Base-by-base conservation (phyloP, 352 stramenopile genomes). In the Phytophthora cryptogea region DNA sequence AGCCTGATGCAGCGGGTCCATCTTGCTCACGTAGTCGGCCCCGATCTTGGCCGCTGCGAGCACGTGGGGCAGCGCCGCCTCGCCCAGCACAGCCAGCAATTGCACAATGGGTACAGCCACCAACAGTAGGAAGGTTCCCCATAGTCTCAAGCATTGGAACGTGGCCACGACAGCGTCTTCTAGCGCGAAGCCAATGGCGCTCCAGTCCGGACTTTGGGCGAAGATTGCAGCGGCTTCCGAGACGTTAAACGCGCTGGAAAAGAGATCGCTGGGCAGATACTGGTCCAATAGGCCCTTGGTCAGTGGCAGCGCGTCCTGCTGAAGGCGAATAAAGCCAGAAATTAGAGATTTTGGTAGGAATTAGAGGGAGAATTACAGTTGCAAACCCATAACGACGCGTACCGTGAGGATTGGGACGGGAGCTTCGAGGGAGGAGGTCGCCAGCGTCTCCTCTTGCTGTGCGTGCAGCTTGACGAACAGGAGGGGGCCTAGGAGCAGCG, bases 41-140 rank as follows among this genome's bases (percentile, higher is more conserved):
- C 63, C 56, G 7, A 86, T 49, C 43, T 72, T 68, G 10, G 65
- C 36, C 5, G 70, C 63, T 2, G 68, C 66, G 23, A 92, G 58
- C 17, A 83, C 75, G 14, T 95, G 86, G 33, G 86, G 86, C 46
- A 95, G 70, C 45, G 88, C 66, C 37, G 64, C 64, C 28, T 93
- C 86, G 0, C 77, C 48, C 3, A 93, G 0, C 1, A 78, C 49
- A 2, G 64, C 53, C 5, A 84, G 44, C n/a, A 63, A 51, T 31
- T 77, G 69, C 31, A 80, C 30, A 4, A 89, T 17, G 0, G 86
- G 86, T 2, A 90, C 70, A 4, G 64, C 30, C 4, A 82, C 31
- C 2, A 92, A 55, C 42, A 72, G 47, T 11, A 89, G 33, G 28
- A 95, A 88, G 17, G 70, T 63, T 13, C 60, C 4, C 86, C 86